phyloP scores from a whole-genome alignment of 2,329 filamentous ascomycete species.

The Pseudogymnoascus sp. region DNA sequence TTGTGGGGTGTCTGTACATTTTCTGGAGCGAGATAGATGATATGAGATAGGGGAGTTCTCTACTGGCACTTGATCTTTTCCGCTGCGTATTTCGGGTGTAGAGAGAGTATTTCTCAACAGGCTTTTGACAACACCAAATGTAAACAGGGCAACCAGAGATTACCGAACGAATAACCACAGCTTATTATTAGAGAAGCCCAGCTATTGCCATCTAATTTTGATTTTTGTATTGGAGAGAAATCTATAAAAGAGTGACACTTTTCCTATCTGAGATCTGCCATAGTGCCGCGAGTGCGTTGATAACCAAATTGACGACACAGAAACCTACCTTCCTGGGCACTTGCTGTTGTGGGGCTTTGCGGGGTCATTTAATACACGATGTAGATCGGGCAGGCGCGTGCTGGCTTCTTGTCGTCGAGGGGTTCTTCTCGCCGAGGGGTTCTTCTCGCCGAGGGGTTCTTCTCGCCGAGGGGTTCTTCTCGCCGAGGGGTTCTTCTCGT shows the following conservation, averaged over 20 bases:
- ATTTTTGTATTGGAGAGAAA: neutral
- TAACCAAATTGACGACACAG: neutral
- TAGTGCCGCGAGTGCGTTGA: neutral
- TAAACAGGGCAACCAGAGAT: neutral
- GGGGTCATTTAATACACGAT: too few relatives aligned
- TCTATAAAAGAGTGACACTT: neutral
- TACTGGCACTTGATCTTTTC: neutral
- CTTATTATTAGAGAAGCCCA: neutral
- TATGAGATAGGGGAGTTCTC: neutral
- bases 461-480: neutral
- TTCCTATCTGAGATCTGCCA: neutral
- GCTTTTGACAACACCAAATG: neutral
- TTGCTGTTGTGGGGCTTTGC: too few relatives aligned
- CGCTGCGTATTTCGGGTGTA: neutral
- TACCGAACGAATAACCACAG: neutral
- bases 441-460: neutral
- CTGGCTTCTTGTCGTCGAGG: neutral
- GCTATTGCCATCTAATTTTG: neutral
- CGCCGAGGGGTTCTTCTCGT: neutral
- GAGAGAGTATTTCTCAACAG: neutral
- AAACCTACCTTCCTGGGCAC: neutral
- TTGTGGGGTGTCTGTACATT: neutral
- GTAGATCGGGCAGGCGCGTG: neutral
- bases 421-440: neutral
- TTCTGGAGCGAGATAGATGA: slow-evolving; percentile 5